These are phyloP conservation scores for Rhytidhysteron rufulum DNA, from an alignment of 2,329 filamentous ascomycete species.

Conservation along the genomic window DNA sequence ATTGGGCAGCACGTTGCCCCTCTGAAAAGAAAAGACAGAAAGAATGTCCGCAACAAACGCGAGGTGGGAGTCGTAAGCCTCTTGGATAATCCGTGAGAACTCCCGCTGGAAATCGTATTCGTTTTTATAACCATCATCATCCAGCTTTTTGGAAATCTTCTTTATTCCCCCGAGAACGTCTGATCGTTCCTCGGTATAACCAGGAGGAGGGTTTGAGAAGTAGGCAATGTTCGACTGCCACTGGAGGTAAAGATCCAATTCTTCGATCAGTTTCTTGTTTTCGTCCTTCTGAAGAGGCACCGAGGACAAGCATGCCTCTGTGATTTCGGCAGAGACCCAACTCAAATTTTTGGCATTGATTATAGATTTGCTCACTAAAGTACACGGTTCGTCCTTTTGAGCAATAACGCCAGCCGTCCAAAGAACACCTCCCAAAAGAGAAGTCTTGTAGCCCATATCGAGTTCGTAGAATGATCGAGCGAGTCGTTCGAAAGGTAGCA, in stretches of 20 bases:
- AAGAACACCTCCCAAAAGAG: no score
- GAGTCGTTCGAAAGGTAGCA: no score
- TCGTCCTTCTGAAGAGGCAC: conserved; percentile 20
- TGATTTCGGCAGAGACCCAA: conserved; percentile 13
- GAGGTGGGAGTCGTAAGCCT: conserved; percentile 32
- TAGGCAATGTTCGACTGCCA: conserved; percentile 24
- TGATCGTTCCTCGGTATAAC: conserved; percentile 23
- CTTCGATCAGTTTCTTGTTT: conserved; percentile 14
- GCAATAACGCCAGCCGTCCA: no score
- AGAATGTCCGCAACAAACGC: conserved; percentile 21
- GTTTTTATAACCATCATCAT: conserved; percentile 20
- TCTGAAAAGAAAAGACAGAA: conserved; percentile 19
- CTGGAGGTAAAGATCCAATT: conserved; percentile 9
- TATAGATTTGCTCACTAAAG: no score
- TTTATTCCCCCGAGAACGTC: conserved; percentile 26
- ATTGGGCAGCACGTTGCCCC: conserved; percentile 13
- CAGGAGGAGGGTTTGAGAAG: conserved; percentile 23
- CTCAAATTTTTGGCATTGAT: no score
- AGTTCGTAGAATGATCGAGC: no score
- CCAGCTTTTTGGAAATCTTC: conserved; percentile 17
- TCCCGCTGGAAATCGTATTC: conserved; percentile 33
- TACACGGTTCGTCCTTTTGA: no score
- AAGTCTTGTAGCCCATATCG: no score
- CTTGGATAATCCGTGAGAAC: conserved; percentile 17
- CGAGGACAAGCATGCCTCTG: conserved; percentile 20